Conservation (phyloP, 108 stramenopile genomes). For the Discostella pseudostelligera region DNA sequence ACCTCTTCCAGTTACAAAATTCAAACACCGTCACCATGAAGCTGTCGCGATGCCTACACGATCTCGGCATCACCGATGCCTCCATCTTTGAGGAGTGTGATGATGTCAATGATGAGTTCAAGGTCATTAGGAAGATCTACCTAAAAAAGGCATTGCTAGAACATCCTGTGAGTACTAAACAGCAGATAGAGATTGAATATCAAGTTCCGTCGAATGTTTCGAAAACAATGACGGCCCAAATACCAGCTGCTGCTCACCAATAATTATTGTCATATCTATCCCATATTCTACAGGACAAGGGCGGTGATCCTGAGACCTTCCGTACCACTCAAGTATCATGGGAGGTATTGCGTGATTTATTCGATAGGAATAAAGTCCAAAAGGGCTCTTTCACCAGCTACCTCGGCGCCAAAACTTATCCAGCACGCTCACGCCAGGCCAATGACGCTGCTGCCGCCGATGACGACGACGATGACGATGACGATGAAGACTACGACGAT, state of each 20-base stretch:
- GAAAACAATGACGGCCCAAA: not conserved
- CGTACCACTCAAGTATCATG: conserved; percentile 44
- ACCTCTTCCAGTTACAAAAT: too few species aligned
- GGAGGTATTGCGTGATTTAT: conserved; percentile 43
- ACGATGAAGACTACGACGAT: conserved; percentile 30
- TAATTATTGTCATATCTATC: not conserved
- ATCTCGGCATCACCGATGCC: conserved; percentile 29
- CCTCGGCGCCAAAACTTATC: conserved; percentile 5
- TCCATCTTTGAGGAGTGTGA: conserved; percentile 33
- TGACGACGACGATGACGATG: conserved; percentile 4
- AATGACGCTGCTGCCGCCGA: conserved; percentile 3
- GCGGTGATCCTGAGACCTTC: conserved; percentile 51
- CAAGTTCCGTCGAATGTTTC: too few species aligned
- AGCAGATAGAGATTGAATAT: too few species aligned
- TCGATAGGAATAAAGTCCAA: conserved; percentile 19
- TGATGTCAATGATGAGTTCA: conserved; percentile 39
- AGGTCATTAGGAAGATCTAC: conserved; percentile 39
- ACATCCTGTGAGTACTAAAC: conserved; percentile 41
- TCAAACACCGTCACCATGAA: conserved; percentile 3
- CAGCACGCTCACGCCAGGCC: not conserved
- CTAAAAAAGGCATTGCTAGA: conserved; percentile 23
- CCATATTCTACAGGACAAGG: conserved; percentile 50
- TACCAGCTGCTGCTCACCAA: too few species aligned
- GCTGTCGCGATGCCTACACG: conserved; percentile 3
- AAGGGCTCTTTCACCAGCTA: conserved; percentile 35